These are phyloP conservation scores for Ceratopteris richardii DNA, from an alignment of 75 land plant species.

Conservation along the genomic window DNA sequence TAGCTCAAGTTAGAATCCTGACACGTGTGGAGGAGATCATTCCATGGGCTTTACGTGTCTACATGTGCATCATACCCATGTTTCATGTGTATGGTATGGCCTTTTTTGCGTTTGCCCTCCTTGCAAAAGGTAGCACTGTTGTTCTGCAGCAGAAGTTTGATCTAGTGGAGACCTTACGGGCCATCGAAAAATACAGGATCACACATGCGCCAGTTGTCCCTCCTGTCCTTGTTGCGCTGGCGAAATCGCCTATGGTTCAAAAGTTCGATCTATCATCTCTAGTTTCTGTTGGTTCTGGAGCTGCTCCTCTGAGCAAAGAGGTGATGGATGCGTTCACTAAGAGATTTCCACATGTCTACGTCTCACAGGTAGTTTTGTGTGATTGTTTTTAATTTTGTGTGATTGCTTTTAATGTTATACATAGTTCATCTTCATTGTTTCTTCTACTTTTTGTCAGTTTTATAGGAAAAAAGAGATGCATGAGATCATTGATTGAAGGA, in stretches of 20 bases:
- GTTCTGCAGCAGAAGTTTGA: constrained; percentile 59
- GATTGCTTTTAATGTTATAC: too few relatives aligned
- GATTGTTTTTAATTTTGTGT: too few relatives aligned
- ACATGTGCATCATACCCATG: constrained; percentile 59
- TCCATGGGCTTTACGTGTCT: constrained; percentile 28
- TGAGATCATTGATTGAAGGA: too few relatives aligned
- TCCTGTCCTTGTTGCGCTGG: constrained; percentile 51
- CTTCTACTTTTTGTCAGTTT: too few relatives aligned
- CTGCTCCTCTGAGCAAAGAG: constrained; percentile 78
- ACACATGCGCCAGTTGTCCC: constrained; percentile 62
- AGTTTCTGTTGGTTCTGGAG: constrained; percentile 45
- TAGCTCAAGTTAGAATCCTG: constrained; percentile 29
- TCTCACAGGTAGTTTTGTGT: constrained; percentile 56
- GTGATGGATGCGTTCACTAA: constrained; percentile 46
- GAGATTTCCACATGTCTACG: constrained; percentile 35
- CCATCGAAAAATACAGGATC: constrained; percentile 46
- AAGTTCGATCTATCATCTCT: constrained; percentile 59
- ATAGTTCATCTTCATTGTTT: too few relatives aligned
- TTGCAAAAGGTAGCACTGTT: constrained; percentile 45
- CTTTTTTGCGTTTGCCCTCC: constrained; percentile 26
- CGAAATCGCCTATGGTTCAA: constrained; percentile 42
- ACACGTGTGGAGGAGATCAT: constrained; percentile 17
- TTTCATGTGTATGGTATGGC: constrained; percentile 75
- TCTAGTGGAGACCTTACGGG: constrained; percentile 27
- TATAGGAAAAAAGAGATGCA: too few relatives aligned